Conservation (phyloP, 306 rosid species). For the Mucuna pruriens region DNA sequence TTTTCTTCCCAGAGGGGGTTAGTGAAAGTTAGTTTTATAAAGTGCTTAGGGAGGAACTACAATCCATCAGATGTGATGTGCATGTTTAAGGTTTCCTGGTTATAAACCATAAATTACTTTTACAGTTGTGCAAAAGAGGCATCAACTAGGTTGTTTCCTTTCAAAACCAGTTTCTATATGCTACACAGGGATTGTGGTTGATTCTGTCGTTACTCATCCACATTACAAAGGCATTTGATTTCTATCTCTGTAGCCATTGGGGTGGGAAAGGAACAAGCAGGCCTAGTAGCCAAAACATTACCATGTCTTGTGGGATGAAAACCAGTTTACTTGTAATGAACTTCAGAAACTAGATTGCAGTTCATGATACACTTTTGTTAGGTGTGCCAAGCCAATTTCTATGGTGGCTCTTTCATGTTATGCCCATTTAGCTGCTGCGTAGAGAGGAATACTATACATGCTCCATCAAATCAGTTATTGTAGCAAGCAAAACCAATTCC, state of each 20-base stretch:
- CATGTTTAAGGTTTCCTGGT: constrained; percentile 66
- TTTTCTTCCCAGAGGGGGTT: constrained; percentile 95
- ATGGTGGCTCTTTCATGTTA: constrained; percentile 97
- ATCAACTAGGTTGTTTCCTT: constrained; percentile 92
- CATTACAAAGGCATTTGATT: constrained; percentile 86
- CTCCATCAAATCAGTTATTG: too few relatives aligned
- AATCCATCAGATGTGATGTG: constrained; percentile 71
- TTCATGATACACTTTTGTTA: constrained; percentile 85
- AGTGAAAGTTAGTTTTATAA: constrained; percentile 91
- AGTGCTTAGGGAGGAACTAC: constrained; percentile 85
- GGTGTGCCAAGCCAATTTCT: constrained; percentile 97
- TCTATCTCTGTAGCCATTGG: constrained; percentile 96
- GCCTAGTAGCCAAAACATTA: constrained; percentile 95
- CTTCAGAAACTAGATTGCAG: constrained; percentile 84
- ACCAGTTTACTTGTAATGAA: constrained; percentile 87
- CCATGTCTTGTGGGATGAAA: constrained; percentile 93
- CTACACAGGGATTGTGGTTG: constrained; percentile 98
- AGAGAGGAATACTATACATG: constrained; percentile 95
- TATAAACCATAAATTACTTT: constrained; percentile 81
- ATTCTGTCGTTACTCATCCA: constrained; percentile 95
- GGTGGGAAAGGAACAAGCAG: constrained; percentile 97
- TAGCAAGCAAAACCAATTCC: too few relatives aligned
- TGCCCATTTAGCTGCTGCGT: constrained; percentile 98
- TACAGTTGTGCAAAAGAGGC: constrained; percentile 95
- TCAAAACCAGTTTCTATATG: constrained; percentile 57